Percentiles rank a stretch among this genome's conserved stretches.
Evolutionary conservation across 345 rosid genomes (phyloP).

Genomic region (rapeseed (Brassica napus)): Da-Ae NC_063442.1:7954501-7955000

Average conservation of each 20-base stretch:
- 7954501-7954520: conserved; percentile 97
- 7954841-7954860: conserved; percentile 70
- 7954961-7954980: conserved; percentile 1
- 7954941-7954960: background rate
- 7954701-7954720: conserved; percentile 86
- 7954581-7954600: background rate
- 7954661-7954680: conserved; percentile 97
- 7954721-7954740: conserved; percentile 96
- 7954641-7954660: conserved; percentile 97
- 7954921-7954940: background rate
- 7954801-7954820: conserved; percentile 98
- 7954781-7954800: conserved; percentile 96
- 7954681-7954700: conserved; percentile 83
- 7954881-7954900: conserved; percentile 90
- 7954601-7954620: background rate
- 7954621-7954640: conserved; percentile 40
- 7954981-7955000: conserved; percentile 56
- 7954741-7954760: conserved; percentile 95
- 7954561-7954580: background rate
- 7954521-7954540: conserved; percentile 47
- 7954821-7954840: conserved; percentile 86
- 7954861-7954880: conserved; percentile 76
- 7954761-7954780: conserved; percentile 95
- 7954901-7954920: conserved; percentile 23
- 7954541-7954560: conserved; percentile 9